Percentiles rank a stretch among this genome's conserved stretches.
Conservation (phyloP, 1,139 yeast species). For the Nematodospora anomalae region DNA sequence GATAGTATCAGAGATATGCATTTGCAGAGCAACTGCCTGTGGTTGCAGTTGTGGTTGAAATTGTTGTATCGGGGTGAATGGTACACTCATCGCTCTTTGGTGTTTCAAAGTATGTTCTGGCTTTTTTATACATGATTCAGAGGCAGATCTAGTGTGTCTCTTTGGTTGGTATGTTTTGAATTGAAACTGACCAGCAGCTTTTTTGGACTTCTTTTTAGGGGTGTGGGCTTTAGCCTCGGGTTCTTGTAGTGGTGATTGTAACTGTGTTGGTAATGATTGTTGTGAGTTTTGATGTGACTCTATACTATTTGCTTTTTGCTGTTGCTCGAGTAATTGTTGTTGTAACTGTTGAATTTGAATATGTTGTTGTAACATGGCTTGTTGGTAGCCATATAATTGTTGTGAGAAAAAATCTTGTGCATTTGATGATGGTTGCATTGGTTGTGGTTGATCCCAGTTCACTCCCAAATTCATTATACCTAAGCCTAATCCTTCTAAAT, state of each 20-base stretch:
- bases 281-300: slow-evolving; percentile 8
- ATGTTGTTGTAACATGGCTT: slow-evolving; percentile 26
- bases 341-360: slow-evolving; percentile 27
- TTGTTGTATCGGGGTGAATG: slow-evolving; percentile 8
- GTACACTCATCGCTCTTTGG: slow-evolving; percentile 8
- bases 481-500: slow-evolving; percentile 20
- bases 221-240: background rate
- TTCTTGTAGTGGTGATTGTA: slow-evolving; percentile 9
- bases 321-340: slow-evolving; percentile 21
- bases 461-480: slow-evolving; percentile 26
- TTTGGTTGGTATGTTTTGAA: slow-evolving; percentile 41
- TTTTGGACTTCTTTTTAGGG: slow-evolving; percentile 4
- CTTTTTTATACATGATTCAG: slow-evolving; percentile 21
- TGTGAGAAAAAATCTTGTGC: slow-evolving; percentile 12
- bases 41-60: slow-evolving; percentile 2
- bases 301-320: slow-evolving; percentile 10
- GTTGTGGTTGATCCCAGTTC: slow-evolving; percentile 15
- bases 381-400: slow-evolving; percentile 24
- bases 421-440: slow-evolving; percentile 7
- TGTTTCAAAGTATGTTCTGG: slow-evolving; percentile 16
- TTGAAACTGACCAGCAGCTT: slow-evolving; percentile 34
- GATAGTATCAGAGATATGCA: slow-evolving; percentile 2
- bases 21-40: slow-evolving; percentile 12
- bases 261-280: slow-evolving; percentile 4
- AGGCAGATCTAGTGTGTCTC: slow-evolving; percentile 12